Evolutionary conservation across 2,329 filamentous ascomycete genomes (phyloP).

Genomic region (Aspergillus tanneri): DNA sequence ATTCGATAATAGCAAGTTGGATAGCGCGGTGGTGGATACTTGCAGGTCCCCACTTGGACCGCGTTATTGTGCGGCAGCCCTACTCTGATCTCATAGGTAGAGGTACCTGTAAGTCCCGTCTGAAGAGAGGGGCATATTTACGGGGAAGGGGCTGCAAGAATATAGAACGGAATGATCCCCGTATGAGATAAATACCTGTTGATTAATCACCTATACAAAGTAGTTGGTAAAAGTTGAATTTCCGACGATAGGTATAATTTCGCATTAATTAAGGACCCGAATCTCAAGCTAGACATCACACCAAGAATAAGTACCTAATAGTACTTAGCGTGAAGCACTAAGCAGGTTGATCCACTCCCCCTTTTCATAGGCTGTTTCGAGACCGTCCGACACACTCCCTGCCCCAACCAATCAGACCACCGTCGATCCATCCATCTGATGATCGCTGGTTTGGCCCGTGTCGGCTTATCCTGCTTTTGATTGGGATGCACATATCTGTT

Average conservation of each 20-base stretch:
- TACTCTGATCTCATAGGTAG: background rate
- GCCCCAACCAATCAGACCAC: slow-evolving; percentile 16
- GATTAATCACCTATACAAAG: no score
- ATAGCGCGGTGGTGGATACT: background rate
- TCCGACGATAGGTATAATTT: no score
- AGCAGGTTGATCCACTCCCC: slow-evolving; percentile 1
- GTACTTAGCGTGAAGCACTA: no score
- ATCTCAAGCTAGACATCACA: no score
- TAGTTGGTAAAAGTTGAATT: no score
- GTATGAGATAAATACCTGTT: no score
- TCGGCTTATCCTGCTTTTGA: background rate
- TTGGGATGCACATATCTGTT: background rate
- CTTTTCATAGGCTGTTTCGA: slow-evolving; percentile 16
- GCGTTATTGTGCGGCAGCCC: background rate
- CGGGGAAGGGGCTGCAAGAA: no score
- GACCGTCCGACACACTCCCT: slow-evolving; percentile 1
- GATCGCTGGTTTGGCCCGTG: slow-evolving; percentile 22
- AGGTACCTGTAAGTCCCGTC: background rate
- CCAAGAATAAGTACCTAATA: no score
- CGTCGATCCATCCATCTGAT: slow-evolving; percentile 19
- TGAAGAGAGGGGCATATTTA: background rate
- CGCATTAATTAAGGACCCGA: no score
- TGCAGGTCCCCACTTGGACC: background rate
- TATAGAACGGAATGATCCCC: no score
- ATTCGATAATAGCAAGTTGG: background rate